Percentiles rank a stretch among this genome's conserved stretches.
Evolutionary conservation across 805 yeast species (phyloP).

Genomic region (Kluyveromyces lactis): DNA sequence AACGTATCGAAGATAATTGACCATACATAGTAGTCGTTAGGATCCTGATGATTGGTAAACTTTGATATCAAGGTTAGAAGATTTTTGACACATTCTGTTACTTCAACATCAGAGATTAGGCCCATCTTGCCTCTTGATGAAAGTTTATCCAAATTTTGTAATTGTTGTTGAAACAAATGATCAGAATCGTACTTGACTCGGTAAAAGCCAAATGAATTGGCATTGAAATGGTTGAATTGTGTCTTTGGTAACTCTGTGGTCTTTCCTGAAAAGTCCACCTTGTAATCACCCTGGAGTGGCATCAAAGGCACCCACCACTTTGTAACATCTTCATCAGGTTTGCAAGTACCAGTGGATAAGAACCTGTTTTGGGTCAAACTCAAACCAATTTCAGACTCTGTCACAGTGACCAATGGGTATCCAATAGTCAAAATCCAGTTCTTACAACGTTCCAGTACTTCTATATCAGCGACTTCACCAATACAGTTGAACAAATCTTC

Average conservation of each 20-base stretch:
- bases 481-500: conserved; percentile 65
- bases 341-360: neutral
- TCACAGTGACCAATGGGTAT: conserved; percentile 57
- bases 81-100: conserved; percentile 37
- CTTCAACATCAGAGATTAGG: conserved; percentile 46
- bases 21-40: conserved; percentile 31
- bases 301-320: conserved; percentile 53
- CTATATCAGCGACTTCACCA: conserved; percentile 52
- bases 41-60: conserved; percentile 5
- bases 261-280: neutral
- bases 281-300: conserved; percentile 5
- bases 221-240: conserved; percentile 36
- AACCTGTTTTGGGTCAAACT: conserved; percentile 25
- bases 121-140: conserved; percentile 45
- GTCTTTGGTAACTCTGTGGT: neutral
- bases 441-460: conserved; percentile 52
- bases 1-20: conserved; percentile 29
- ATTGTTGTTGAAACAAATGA: conserved; percentile 34
- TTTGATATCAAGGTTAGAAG: conserved; percentile 13
- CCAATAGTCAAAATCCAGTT: conserved; percentile 71
- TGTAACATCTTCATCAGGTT: neutral
- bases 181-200: conserved; percentile 44
- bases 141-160: conserved; percentile 32
- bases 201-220: conserved; percentile 43
- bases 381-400: conserved; percentile 24